Evolutionary conservation across 768 basidiomycete species (phyloP), one percentile per base, ranked within the genome.

Genomic region (Psilocybe subaeruginosa): DNA sequence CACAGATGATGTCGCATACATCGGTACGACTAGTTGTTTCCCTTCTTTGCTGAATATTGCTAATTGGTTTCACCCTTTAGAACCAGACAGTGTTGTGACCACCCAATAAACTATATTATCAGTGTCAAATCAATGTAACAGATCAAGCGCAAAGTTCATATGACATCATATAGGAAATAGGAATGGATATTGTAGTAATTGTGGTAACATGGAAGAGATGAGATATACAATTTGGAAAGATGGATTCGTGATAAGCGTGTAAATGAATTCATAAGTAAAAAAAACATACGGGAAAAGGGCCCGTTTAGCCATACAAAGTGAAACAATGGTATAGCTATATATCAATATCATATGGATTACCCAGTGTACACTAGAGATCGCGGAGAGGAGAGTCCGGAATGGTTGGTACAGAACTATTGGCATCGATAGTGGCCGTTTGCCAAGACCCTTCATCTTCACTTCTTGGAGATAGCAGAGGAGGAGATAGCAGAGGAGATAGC

Each of bases 31-130:
- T 39, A 12, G 30, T 33, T 46, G 27, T 5, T 30, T 12, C 8
- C 3, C 31, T 6, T 2, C n/a, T 48, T 6, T 37, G 11, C 17
- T 1, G 5, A n/a, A 2, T 4, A 3, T 33, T 19, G 30, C 12
- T 39, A 8, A 43, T 51, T 52, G 47, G 50, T 59, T 39, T 8
- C 30, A 4, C 9, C 29, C 39, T 52, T 9, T 45, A 70, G 69
- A 70, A 59, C 63, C 63, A 9, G 69, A 70, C 49, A 58, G 68
- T 46, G 50, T 61, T 31, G 67, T 70, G 35, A 66, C 63, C 31
- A 70, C 54, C 16, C 69, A 70, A 62, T 65, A 52, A 58, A 54
- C 45, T n/a, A n/a, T 27, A 37, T 12, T 30, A 33, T 31, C 16
- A 7, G 27, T 16, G 27, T 51, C 50, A 0, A 14, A 23, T 11